phyloP scores from a whole-genome alignment of 2,329 filamentous ascomycete species.

The Cladophialophora yegresii region DNA sequence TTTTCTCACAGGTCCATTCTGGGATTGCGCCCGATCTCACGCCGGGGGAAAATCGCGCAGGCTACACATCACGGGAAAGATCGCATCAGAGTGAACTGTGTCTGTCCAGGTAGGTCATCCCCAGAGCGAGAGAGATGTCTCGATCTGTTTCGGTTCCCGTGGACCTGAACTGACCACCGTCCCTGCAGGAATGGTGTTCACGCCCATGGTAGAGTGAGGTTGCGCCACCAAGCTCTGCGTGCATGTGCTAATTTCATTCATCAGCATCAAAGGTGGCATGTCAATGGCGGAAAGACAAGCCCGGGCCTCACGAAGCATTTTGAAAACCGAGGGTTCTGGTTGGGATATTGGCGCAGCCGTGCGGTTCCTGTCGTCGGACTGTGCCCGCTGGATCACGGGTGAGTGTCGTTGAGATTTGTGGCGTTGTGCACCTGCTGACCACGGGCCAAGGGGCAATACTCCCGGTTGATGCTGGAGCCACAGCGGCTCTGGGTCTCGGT shows the following conservation, averaged over 20 bases:
- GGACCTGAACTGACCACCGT: neutral
- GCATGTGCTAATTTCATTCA: neutral
- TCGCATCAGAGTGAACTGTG: constrained; percentile 59
- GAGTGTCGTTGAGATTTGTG: neutral
- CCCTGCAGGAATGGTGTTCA: constrained; percentile 45
- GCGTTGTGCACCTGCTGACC: neutral
- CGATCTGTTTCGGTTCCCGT: neutral
- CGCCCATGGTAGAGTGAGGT: constrained; percentile 51
- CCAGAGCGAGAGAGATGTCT: neutral
- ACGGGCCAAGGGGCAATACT: constrained; percentile 41
- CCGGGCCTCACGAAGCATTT: constrained; percentile 51
- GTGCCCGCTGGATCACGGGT: constrained; percentile 57
- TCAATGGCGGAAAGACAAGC: constrained; percentile 53
- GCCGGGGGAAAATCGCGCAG: neutral
- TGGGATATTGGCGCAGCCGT: constrained; percentile 57
- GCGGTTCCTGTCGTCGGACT: constrained; percentile 53
- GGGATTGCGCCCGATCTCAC: neutral
- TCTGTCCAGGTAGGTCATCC: constrained; percentile 53
- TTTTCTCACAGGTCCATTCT: neutral
- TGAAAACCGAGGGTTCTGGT: constrained; percentile 56
- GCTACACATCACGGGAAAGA: constrained; percentile 55
- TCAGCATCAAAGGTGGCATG: constrained; percentile 51
- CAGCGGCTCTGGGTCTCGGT: constrained; percentile 46
- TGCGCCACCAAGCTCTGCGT: neutral
- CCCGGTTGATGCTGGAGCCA: constrained; percentile 53